A percentile compares a stretch with the other conserved stretches of the same genome.
Conservation (phyloP, 2,329 filamentous ascomycete species). For the Fusarium aywerte region DNA sequence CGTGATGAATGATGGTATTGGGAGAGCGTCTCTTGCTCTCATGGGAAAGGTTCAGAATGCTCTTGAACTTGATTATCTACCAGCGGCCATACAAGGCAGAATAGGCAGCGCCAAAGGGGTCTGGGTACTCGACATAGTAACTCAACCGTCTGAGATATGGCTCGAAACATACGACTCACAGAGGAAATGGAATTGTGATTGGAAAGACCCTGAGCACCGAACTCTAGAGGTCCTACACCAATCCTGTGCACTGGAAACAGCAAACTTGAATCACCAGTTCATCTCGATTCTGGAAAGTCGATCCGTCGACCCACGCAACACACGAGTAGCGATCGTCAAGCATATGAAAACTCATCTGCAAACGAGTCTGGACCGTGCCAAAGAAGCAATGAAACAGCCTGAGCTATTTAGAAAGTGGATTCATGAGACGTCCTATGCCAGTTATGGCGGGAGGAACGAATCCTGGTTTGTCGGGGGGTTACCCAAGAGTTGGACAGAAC, state of each 20-base stretch:
- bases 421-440: neutral
- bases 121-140: neutral
- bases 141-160: neutral
- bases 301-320: neutral
- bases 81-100: slow-evolving; percentile 2
- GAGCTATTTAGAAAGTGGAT: slow-evolving; percentile 9
- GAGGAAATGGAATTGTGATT: slow-evolving; percentile 1
- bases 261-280: neutral
- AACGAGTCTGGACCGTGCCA: neutral
- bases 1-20: slow-evolving; percentile 1
- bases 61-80: neutral
- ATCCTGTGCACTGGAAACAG: neutral
- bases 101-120: slow-evolving; percentile 9
- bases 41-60: neutral
- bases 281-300: neutral
- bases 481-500: neutral
- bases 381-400: neutral
- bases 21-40: neutral
- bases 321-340: neutral
- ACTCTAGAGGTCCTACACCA: neutral
- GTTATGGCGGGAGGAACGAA: neutral
- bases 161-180: slow-evolving; percentile 1
- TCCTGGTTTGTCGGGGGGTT: slow-evolving; percentile 7
- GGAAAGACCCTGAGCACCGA: neutral
- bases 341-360: neutral